phyloP scores from a whole-genome alignment of 768 basidiomycete genomes.

The Podaxis carcinomalis region DNA sequence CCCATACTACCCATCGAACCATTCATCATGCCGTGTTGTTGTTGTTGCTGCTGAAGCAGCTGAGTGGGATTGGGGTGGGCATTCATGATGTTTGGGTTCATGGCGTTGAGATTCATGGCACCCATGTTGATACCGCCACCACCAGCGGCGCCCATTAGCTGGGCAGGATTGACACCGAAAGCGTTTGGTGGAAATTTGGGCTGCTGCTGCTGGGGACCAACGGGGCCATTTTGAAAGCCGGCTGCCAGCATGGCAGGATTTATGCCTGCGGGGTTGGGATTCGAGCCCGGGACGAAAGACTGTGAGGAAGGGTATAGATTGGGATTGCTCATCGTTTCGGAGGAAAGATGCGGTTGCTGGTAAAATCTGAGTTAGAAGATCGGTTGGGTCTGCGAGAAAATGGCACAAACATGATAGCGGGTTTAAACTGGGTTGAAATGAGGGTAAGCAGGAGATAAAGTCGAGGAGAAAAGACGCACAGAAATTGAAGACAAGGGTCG shows the following conservation, averaged over 20 bases:
- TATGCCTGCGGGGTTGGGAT: constrained; percentile 7
- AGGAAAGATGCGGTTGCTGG: background rate
- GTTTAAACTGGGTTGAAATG: background rate
- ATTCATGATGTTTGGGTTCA: constrained; percentile 9
- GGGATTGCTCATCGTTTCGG: constrained; percentile 10
- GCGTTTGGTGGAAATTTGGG: constrained; percentile 5
- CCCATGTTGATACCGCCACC: constrained; percentile 7
- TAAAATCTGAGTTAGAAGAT: background rate
- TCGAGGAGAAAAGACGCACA: background rate
- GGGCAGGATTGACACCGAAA: constrained; percentile 10
- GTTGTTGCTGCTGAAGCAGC: constrained; percentile 8
- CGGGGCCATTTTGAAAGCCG: constrained; percentile 6
- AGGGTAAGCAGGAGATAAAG: background rate
- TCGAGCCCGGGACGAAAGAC: constrained; percentile 6
- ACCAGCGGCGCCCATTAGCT: constrained; percentile 3
- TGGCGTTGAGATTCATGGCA: constrained; percentile 5
- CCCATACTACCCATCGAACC: constrained; percentile 5
- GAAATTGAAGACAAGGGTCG: background rate
- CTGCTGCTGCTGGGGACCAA: constrained; percentile 8
- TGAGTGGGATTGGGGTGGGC: constrained; percentile 4
- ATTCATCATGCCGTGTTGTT: constrained; percentile 11
- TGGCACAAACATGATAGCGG: background rate
- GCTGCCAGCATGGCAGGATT: constrained; percentile 11
- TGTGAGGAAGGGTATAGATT: constrained; percentile 10
- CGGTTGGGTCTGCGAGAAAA: background rate